Base-by-base conservation (phyloP, 106 monocot genomes). In the Apostasia shenzhenica region DNA sequence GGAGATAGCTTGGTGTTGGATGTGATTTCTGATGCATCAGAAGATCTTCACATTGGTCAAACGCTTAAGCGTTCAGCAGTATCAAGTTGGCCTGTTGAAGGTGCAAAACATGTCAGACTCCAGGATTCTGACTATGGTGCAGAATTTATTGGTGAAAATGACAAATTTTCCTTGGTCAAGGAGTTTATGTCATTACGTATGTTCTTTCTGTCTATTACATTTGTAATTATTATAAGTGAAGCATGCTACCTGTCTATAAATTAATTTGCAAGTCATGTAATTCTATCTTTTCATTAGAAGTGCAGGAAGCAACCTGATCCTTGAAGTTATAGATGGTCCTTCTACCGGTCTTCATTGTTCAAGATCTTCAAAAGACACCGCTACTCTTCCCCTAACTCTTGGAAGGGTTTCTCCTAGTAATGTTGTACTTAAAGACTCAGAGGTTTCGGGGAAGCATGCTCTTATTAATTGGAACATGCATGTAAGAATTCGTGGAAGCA, bases 381-480 rank as follows among this genome's bases (percentile, higher is more conserved):
- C 77, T 37, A 58, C n/a, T 66, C 81, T 72, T 63, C 89, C 88
- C 14, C 50, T 95, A 13, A 89, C 82, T 42, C 70, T 95, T 82
- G 95, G 95, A 70, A 84, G 95, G 73, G 84, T 91, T 83, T 61
- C 91, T 63, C 86, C 95, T 42, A 88, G 86, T 72, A 78, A 86
- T 74, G 57, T 92, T 10, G 11, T 89, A 54, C 70, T 95, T 42
- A 89, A 95, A 62, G 95, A 95, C 57, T 82, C 91, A 37, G 91
- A 92, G 63, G 91, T 95, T 63, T 95, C 95, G 48, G 95, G 91
- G 72, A 95, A 82, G 66, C 95, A 95, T 89, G 95, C 95, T 8
- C 59, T 45, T 41, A 84, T 95, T 75, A 83, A 86, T 61, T 95
- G 88, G 88, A 95, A 95, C 58, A 67, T 63, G 8, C 76, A 82